Conservation (phyloP, 306 rosid genomes). For the Cajanus cajan region DNA sequence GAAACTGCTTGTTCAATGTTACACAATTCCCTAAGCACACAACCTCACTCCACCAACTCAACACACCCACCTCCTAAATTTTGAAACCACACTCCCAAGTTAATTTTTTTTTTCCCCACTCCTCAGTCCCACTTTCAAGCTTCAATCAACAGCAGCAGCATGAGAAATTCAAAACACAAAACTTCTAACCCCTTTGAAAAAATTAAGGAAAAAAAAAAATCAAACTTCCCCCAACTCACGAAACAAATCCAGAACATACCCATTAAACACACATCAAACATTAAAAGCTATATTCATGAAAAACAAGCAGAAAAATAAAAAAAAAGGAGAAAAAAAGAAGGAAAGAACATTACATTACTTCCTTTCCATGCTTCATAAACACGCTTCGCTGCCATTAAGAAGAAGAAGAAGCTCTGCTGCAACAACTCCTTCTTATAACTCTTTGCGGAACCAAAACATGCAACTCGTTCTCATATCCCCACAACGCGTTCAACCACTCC, state of each 20-base stretch:
- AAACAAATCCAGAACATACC: constrained; percentile 41
- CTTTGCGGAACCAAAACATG: constrained; percentile 43
- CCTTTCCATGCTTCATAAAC: constrained; percentile 92
- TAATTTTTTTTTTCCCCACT: not conserved
- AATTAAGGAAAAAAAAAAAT: not conserved
- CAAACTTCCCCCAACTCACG: constrained; percentile 3
- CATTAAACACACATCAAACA: constrained; percentile 19
- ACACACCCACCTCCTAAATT: not conserved
- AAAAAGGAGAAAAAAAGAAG: not conserved
- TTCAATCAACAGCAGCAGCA: constrained; percentile 11
- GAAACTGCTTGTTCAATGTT: not conserved
- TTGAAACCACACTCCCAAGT: constrained; percentile 3
- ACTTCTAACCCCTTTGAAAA: not conserved
- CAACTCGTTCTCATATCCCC: constrained; percentile 44
- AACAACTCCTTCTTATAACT: constrained; percentile 19
- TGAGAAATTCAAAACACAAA: constrained; percentile 17
- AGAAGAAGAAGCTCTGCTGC: constrained; percentile 24
- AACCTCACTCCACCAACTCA: constrained; percentile 18
- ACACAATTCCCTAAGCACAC: not conserved
- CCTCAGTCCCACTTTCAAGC: constrained; percentile 7
- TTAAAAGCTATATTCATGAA: constrained; percentile 11
- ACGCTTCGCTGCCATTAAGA: constrained; percentile 75
- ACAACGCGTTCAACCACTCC: constrained; percentile 22
- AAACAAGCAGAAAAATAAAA: not conserved
- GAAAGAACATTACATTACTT: constrained; percentile 64